A percentile compares a stretch with the other conserved stretches of the same genome.
Conservation (phyloP, 2,329 filamentous ascomycete genomes). For the Akanthomyces uredinophilus region DNA sequence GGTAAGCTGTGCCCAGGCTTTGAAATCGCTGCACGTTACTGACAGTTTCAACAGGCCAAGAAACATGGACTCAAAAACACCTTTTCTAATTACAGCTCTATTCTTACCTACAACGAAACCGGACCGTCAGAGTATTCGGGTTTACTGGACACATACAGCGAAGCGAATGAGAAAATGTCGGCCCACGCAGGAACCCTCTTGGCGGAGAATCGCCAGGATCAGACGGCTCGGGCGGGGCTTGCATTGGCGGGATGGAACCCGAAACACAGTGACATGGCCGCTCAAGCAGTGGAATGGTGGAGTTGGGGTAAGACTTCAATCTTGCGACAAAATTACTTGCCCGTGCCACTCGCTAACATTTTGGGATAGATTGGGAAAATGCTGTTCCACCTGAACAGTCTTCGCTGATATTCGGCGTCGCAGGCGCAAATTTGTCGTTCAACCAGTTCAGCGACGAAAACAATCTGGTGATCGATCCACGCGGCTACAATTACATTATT, state of each 20-base stretch:
- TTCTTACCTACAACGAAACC: conserved; percentile 55
- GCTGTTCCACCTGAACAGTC: conserved; percentile 47
- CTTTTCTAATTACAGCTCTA: conserved; percentile 53
- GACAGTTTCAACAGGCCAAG: conserved; percentile 33
- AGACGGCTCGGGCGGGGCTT: conserved; percentile 53
- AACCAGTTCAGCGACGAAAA: conserved; percentile 58
- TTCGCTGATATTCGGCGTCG: conserved; percentile 49
- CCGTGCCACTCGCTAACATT: background rate
- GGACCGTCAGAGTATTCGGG: conserved; percentile 47
- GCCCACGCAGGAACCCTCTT: conserved; percentile 54
- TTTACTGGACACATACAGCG: conserved; percentile 46
- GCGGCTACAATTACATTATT: conserved; percentile 57
- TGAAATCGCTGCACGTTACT: background rate
- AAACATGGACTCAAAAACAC: conserved; percentile 52
- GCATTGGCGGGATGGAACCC: conserved; percentile 59
- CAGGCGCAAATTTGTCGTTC: conserved; percentile 56
- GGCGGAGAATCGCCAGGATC: conserved; percentile 55
- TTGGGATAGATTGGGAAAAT: conserved; percentile 19
- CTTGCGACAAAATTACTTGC: background rate
- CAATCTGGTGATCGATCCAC: conserved; percentile 55
- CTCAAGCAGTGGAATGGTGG: conserved; percentile 58
- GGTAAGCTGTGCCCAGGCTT: conserved; percentile 1
- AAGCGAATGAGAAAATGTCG: conserved; percentile 39
- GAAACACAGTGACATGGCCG: conserved; percentile 44
- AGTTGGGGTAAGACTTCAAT: conserved; percentile 27